Base-by-base conservation (phyloP, 352 stramenopile genomes). In the Phytopythium mirpurense region DNA sequence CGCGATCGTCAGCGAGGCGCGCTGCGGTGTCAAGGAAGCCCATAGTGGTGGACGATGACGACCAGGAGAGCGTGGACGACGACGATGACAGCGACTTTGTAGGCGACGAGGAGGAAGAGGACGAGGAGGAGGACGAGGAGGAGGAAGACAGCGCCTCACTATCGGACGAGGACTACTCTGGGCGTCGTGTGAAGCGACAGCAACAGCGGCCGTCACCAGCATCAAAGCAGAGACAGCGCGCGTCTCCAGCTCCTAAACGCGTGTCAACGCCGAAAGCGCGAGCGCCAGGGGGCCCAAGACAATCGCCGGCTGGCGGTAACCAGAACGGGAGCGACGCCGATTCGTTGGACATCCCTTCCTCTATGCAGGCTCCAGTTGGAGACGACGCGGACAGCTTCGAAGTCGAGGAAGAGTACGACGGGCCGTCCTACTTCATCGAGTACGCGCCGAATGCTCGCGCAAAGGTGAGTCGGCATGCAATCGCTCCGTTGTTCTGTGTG, bases 371-470 rank as follows among this genome's bases (percentile, higher is more conserved):
- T 40, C 21, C 27, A 52, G 53, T 59, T 32, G 53, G 31, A 14
- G 63, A 67, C 37, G 60, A 43, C 14, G 76, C 71, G 0, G 56
- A 59, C 21, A 66, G 50, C 3, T 54, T 57, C 1, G 53, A 67
- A 32, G 59, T 56, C 2, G 68, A 80, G 4, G 63, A 76, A 7
- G 51, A 65, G 15, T 88, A 88, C 57, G 51, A 60, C 1, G 76
- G 81, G 0, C 77, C 78, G 14, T 40, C 58, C 14, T 92, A 90
- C 60, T 83, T 65, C 40, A 57, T 92, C 50, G 81, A 92, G 57
- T 92, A 92, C 47, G 69, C 72, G 10, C 40, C 59, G 2, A 90
- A 87, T 52, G 63, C 45, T 18, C 68, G 81, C 53, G 62, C 78
- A 23, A 84, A 78, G 70, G 78, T 88, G 67, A 48, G 50, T 18